Evolutionary conservation across 2,329 filamentous ascomycete genomes (phyloP).

Genomic region (Epichloe baconii): DNA sequence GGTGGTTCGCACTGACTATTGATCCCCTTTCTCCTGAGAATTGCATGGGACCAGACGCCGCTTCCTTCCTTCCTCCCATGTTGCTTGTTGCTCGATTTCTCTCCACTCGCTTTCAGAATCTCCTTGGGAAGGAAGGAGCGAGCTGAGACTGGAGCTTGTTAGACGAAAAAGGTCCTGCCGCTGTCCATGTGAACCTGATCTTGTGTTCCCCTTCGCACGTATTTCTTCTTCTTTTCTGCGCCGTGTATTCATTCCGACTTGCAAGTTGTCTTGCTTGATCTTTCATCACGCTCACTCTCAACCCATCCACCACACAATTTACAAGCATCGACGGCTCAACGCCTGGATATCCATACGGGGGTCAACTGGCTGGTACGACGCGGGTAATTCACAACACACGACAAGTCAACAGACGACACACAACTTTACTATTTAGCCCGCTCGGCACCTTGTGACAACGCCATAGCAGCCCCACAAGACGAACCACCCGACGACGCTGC

Average conservation of each 20-base stretch:
- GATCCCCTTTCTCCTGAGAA: too few relatives aligned
- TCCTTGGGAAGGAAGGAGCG: not conserved
- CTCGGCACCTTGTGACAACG: slow-evolving; percentile 3
- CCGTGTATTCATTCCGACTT: too few relatives aligned
- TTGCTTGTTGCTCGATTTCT: too few relatives aligned
- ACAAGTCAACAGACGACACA: not conserved
- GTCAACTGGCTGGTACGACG: not conserved
- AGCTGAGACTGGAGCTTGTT: too few relatives aligned
- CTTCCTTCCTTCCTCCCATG: too few relatives aligned
- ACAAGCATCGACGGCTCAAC: not conserved
- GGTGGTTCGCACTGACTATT: too few relatives aligned
- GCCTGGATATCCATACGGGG: not conserved
- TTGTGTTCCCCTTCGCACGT: not conserved
- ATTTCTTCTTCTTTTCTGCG: not conserved
- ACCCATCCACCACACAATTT: not conserved
- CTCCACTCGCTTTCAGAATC: not conserved
- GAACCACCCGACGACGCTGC: slow-evolving; percentile 3
- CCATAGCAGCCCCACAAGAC: not conserved
- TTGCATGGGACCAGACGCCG: too few relatives aligned
- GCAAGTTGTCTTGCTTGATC: too few relatives aligned
- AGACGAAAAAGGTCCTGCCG: not conserved
- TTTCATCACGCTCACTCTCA: not conserved
- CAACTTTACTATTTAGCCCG: not conserved
- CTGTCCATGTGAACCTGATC: not conserved
- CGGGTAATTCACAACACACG: not conserved